Evolutionary conservation across 2,329 filamentous ascomycete species (phyloP), one percentile per base, ranked within the genome.

Genomic region (Verruconis gallopava): DNA sequence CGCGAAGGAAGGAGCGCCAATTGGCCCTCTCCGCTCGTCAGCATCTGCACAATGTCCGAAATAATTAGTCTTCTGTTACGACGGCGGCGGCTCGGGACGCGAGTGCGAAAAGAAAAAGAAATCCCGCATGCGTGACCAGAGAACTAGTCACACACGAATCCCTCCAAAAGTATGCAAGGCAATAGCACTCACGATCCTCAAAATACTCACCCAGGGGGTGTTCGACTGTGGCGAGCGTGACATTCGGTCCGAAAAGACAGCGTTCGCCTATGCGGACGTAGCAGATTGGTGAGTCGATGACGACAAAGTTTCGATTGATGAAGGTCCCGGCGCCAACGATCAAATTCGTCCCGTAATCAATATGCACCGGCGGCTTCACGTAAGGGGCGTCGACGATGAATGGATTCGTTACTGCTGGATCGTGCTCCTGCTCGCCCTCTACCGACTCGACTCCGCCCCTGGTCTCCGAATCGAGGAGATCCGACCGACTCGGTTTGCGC

Each of bases 11-110:
- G 42, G 42, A 4, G 42, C 37, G 0, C 85, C 85, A 11, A 72
- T 67, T 1, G 72, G 77, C 1, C 85, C 85, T 53, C 86, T 79
- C 20, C 85, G 74, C 4, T 89, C 50, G 1, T 68, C 69, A 1
- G 83, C 82, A 51, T 93, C 83, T 0, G 17, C 28, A 30, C 5
- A 3, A 38, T 21, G 3, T 15, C 21, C 17, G 18, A 38, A 14
- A 38, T 3, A 6, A 30, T 40, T 14, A 40, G 6, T 37, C 5
- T 19, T 37, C 36, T n/a, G n/a, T n/a, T n/a, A n/a, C n/a, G n/a
- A n/a, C n/a, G n/a, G n/a, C n/a, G n/a, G n/a, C n/a, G n/a, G n/a
- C n/a, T n/a, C n/a, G n/a, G n/a, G n/a, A n/a, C n/a, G n/a, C n/a
- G n/a, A n/a, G n/a, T n/a, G n/a, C n/a, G n/a, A n/a, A n/a, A n/a